phyloP scores from a whole-genome alignment of 371 early-diverging fungal species.

The Cokeromyces recurvatus region DNA sequence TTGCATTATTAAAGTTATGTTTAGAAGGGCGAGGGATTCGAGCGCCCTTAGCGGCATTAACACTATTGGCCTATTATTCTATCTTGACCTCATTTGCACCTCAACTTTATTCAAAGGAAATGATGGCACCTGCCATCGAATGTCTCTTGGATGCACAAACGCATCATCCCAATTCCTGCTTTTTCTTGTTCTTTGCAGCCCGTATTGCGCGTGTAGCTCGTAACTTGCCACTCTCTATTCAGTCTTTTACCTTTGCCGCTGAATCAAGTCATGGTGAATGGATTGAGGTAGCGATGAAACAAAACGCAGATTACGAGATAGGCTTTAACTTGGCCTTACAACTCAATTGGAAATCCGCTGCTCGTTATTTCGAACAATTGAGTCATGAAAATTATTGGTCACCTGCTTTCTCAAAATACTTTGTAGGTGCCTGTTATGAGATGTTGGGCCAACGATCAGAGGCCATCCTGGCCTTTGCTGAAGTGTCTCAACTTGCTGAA shows the following conservation, averaged over 20 bases:
- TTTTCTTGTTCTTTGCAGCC: slow-evolving; percentile 57
- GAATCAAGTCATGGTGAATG: slow-evolving; percentile 54
- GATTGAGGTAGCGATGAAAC: slow-evolving; percentile 48
- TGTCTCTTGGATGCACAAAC: slow-evolving; percentile 51
- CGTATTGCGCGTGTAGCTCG: slow-evolving; percentile 50
- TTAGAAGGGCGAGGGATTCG: slow-evolving; percentile 53
- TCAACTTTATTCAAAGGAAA: slow-evolving; percentile 34
- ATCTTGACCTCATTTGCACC: slow-evolving; percentile 49
- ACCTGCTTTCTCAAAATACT: slow-evolving; percentile 53
- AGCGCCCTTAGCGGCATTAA: slow-evolving; percentile 54
- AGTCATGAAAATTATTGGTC: slow-evolving; percentile 57
- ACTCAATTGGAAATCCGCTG: slow-evolving; percentile 51
- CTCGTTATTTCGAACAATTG: slow-evolving; percentile 41
- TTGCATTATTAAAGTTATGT: slow-evolving; percentile 51
- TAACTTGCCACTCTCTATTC: slow-evolving; percentile 47
- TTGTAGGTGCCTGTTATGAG: slow-evolving; percentile 54
- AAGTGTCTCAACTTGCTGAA: slow-evolving; percentile 34
- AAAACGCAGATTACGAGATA: slow-evolving; percentile 55
- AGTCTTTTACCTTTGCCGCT: slow-evolving; percentile 46
- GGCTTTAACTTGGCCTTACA: slow-evolving; percentile 54
- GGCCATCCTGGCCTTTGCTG: slow-evolving; percentile 46
- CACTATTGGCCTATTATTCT: slow-evolving; percentile 48
- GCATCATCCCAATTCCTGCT: slow-evolving; percentile 52
- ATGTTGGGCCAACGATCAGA: slow-evolving; percentile 48
- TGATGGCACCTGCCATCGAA: slow-evolving; percentile 48